Evolutionary conservation across 345 rosid genomes (phyloP).

Genomic region (Salix arbutifolia): DNA sequence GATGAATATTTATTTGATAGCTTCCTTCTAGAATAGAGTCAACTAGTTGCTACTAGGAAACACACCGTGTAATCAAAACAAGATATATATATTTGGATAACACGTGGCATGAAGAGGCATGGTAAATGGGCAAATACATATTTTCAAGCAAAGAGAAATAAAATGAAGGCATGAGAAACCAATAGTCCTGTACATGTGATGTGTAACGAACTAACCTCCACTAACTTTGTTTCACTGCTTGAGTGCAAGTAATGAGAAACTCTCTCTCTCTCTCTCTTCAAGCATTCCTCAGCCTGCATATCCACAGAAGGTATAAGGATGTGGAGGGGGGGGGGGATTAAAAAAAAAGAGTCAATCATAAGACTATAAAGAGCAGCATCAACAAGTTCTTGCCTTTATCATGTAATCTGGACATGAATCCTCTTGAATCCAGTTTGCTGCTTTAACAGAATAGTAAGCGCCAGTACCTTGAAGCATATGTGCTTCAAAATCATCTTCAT

Average conservation of each 20-base stretch:
- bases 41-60: not conserved
- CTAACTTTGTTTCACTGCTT: constrained; percentile 83
- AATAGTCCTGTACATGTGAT: not conserved
- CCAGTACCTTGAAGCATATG: constrained; percentile 63
- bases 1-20: not conserved
- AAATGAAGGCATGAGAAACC: not conserved
- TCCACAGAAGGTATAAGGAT: not conserved
- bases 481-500: constrained; percentile 75
- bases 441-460: constrained; percentile 80
- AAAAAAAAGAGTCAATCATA: not conserved
- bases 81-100: not conserved
- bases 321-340: too few species aligned
- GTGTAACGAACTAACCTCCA: constrained; percentile 64
- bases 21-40: not conserved
- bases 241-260: constrained; percentile 82
- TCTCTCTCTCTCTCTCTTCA: constrained; percentile 86
- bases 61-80: not conserved
- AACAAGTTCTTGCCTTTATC: constrained; percentile 52
- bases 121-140: not conserved
- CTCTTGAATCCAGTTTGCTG: constrained; percentile 72
- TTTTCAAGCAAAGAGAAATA: not conserved
- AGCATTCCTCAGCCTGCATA: constrained; percentile 85
- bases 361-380: not conserved
- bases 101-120: not conserved
- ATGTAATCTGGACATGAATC: constrained; percentile 83